phyloP scores from a whole-genome alignment of 495 filamentous ascomycete species.

The Tuber microsphaerosporum region DNA sequence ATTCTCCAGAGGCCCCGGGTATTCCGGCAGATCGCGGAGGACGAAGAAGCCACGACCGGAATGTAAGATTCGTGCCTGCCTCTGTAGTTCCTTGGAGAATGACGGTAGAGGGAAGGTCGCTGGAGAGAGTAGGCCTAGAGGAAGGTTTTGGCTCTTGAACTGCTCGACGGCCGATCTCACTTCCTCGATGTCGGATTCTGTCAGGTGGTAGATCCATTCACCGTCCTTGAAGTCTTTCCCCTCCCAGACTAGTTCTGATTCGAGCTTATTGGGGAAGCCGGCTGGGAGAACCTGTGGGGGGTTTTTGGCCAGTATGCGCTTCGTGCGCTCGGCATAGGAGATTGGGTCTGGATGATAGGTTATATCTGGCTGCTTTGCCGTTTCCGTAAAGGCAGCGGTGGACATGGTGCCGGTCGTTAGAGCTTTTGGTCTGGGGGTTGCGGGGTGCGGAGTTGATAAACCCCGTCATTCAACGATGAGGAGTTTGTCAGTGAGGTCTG shows the following conservation, averaged over 20 bases:
- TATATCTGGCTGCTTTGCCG: constrained; percentile 24
- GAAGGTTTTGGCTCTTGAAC: constrained; percentile 16
- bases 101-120: constrained; percentile 51
- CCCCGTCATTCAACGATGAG: neutral
- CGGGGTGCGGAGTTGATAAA: neutral
- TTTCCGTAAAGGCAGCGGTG: neutral
- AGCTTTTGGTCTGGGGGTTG: neutral
- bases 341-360: constrained; percentile 18
- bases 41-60: constrained; percentile 51
- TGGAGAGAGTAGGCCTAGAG: constrained; percentile 8
- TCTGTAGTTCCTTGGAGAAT: constrained; percentile 46
- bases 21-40: constrained; percentile 49
- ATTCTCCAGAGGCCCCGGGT: constrained; percentile 49
- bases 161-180: constrained; percentile 18
- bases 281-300: constrained; percentile 9
- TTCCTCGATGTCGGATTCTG: constrained; percentile 19
- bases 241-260: constrained; percentile 28
- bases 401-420: neutral
- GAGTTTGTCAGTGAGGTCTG: neutral
- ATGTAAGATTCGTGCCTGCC: constrained; percentile 43
- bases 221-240: constrained; percentile 18
- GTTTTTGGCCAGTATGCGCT: constrained; percentile 4
- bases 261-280: constrained; percentile 16
- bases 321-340: constrained; percentile 20
- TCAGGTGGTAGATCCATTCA: constrained; percentile 26